Base-by-base conservation (phyloP, 768 basidiomycete genomes). In the Lactarius tabidus region DNA sequence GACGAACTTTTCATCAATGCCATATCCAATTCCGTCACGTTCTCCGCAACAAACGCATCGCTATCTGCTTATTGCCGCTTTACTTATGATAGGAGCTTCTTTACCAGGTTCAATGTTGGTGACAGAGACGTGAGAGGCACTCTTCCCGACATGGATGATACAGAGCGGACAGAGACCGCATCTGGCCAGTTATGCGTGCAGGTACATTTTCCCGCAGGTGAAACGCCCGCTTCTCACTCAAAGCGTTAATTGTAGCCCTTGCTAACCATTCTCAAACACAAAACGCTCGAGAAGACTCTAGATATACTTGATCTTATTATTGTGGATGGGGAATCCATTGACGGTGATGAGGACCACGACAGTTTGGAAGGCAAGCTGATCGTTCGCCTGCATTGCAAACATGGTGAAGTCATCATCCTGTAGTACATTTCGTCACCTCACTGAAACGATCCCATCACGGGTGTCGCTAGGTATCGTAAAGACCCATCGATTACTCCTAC, bases 51-150 rank as follows among this genome's bases (percentile, higher is more conserved):
- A 28, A 94, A 93, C 75, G 85, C 88, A 3, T 87, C 91, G 6
- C 84, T 87, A 71, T 89, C 92, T 43, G 91, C 92, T 14, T 93
- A 90, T 71, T 89, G 86, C 74, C 84, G 89, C 17, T 88, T 93
- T 78, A 86, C 83, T 72, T 91, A 88, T 69, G 78, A 79, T 10
- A 82, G 78, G 45, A 76, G 80, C 41, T 92, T 90, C 76, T 94
- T 94, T 73, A 84, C 84, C 29, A 85, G 81, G 64, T 93, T 89
- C 69, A 79, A 72, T 43, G 74, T 89, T 14, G 78, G 73, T 60
- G 38, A 54, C 53, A 57, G 59, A 59, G 17, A 69, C n/a, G 45
- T 67, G 59, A 26, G 70, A 66, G 39, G 62, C n/a, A 52, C 60
- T 67, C 20, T 59, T 7, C 48, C 68, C 57, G 60, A 70, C 64